These are phyloP conservation scores for Rheum nobile DNA, from an alignment of 148 eudicot species.

Conservation along the genomic window DNA sequence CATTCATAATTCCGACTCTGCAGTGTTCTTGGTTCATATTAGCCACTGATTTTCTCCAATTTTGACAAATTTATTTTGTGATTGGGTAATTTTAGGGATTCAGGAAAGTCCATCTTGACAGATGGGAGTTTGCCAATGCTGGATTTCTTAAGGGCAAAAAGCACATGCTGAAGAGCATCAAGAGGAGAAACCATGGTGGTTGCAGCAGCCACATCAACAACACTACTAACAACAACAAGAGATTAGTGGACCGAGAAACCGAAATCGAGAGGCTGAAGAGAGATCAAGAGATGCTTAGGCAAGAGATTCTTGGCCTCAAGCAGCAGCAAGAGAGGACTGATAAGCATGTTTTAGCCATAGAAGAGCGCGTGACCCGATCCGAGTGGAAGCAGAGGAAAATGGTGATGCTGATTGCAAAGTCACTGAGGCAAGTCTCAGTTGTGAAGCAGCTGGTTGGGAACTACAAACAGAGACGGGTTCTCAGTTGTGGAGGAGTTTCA, in stretches of 20 bases:
- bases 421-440: slow-evolving; percentile 21
- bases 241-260: slow-evolving; percentile 14
- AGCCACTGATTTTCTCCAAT: background rate
- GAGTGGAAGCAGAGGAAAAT: slow-evolving; percentile 43
- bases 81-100: slow-evolving; percentile 36
- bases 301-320: slow-evolving; percentile 36
- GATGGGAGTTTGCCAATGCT: slow-evolving; percentile 67
- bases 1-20: background rate
- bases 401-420: slow-evolving; percentile 38
- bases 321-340: slow-evolving; percentile 40
- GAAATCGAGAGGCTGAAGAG: slow-evolving; percentile 38
- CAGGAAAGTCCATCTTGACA: slow-evolving; percentile 53
- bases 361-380: slow-evolving; percentile 25
- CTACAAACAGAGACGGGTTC: slow-evolving; percentile 24
- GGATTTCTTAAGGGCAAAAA: slow-evolving; percentile 57
- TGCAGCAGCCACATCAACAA: slow-evolving; percentile 7
- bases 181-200: slow-evolving; percentile 30
- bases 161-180: slow-evolving; percentile 49
- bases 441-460: slow-evolving; percentile 25
- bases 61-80: background rate
- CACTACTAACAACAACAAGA: background rate
- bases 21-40: background rate
- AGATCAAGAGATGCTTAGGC: slow-evolving; percentile 29
- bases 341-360: slow-evolving; percentile 25
- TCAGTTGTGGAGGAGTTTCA: slow-evolving; percentile 16